These are phyloP conservation scores for Ascochyta fabae DNA, from an alignment of 2,329 filamentous ascomycete genomes.

Conservation along the genomic window DNA sequence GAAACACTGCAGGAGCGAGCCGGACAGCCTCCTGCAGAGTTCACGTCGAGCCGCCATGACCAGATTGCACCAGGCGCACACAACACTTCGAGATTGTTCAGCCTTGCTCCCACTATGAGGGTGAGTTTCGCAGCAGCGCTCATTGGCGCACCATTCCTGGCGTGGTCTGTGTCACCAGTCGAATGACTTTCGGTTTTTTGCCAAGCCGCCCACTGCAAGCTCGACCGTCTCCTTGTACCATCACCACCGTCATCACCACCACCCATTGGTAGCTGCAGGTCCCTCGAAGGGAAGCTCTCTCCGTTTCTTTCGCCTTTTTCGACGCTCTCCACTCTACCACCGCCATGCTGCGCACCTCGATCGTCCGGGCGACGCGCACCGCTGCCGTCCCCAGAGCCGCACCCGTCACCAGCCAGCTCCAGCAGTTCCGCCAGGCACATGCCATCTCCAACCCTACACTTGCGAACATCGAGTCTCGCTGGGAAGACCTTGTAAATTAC, in stretches of 20 bases:
- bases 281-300: conserved; percentile 45
- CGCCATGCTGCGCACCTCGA: conserved; percentile 50
- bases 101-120: not conserved
- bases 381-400: conserved; percentile 42
- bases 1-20: not conserved
- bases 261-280: conserved; percentile 47
- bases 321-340: conserved; percentile 49
- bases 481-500: conserved; percentile 74
- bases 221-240: conserved; percentile 30
- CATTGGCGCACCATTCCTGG: conserved; percentile 11
- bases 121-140: conserved; percentile 11
- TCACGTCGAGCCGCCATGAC: not conserved
- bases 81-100: not conserved
- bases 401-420: conserved; percentile 51
- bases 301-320: conserved; percentile 42
- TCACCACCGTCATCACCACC: conserved; percentile 41
- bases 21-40: not conserved
- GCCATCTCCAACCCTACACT: conserved; percentile 98
- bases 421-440: conserved; percentile 72
- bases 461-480: conserved; percentile 98
- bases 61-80: no score
- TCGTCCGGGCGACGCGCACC: conserved; percentile 48
- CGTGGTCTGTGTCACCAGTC: conserved; percentile 16
- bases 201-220: conserved; percentile 20
- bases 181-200: conserved; percentile 23